phyloP scores from a whole-genome alignment of 2,329 filamentous ascomycete species.

The Huntiella decipiens region DNA sequence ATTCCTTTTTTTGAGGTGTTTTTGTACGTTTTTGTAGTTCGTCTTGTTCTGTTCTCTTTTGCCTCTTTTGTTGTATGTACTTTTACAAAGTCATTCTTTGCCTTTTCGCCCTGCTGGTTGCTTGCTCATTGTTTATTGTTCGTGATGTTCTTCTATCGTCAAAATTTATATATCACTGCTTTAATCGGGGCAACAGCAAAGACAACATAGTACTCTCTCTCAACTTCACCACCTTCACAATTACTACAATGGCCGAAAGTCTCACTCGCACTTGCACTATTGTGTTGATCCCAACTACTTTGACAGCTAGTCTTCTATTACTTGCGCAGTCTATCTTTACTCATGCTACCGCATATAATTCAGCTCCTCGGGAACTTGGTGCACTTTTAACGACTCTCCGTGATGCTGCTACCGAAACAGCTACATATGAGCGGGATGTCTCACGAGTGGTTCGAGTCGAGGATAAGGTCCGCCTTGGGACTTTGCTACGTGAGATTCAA shows the following conservation, averaged over 20 bases:
- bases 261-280: slow-evolving; percentile 36
- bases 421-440: slow-evolving; percentile 43
- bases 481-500: slow-evolving; percentile 42
- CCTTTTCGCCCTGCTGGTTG: neutral
- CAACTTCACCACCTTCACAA: neutral
- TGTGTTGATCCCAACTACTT: slow-evolving; percentile 37
- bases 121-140: neutral
- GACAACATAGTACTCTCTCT: neutral
- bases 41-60: neutral
- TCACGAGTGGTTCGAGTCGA: slow-evolving; percentile 37
- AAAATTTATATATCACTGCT: slow-evolving; percentile 7
- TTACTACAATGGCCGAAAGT: slow-evolving; percentile 26
- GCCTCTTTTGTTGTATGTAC: neutral
- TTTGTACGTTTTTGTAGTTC: too few relatives aligned
- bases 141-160: slow-evolving; percentile 9
- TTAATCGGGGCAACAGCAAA: neutral
- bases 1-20: too few relatives aligned
- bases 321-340: slow-evolving; percentile 31
- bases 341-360: slow-evolving; percentile 36
- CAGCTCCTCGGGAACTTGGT: slow-evolving; percentile 37
- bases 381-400: slow-evolving; percentile 41
- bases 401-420: slow-evolving; percentile 43
- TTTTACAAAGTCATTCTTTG: neutral
- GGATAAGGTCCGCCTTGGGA: slow-evolving; percentile 40
- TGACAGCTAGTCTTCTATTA: slow-evolving; percentile 35